Evolutionary conservation across 352 stramenopile species (phyloP).

Genomic region (Blastocystis sp.): DNA sequence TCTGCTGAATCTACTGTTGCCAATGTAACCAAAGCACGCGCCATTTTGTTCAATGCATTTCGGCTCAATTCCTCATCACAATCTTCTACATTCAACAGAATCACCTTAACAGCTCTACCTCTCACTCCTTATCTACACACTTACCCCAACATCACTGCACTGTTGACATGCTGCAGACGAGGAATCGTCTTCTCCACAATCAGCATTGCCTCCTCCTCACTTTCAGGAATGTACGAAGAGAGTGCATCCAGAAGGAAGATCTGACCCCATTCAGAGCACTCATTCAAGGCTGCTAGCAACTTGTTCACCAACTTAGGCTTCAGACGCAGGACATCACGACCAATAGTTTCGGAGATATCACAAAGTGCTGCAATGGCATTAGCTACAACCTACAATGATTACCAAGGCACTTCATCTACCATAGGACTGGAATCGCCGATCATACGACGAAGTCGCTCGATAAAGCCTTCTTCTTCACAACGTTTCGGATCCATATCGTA

Average conservation of each 20-base stretch:
- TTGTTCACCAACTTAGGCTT: slow-evolving; percentile 75
- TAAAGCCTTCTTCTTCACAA: slow-evolving; percentile 87
- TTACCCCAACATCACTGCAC: slow-evolving; percentile 85
- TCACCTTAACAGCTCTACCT: slow-evolving; percentile 84
- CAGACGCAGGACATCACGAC: slow-evolving; percentile 85
- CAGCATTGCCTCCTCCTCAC: slow-evolving; percentile 87
- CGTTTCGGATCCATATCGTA: slow-evolving; percentile 96
- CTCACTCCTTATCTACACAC: not conserved
- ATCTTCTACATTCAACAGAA: slow-evolving; percentile 81
- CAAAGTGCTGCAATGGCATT: slow-evolving; percentile 91
- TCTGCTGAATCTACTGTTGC: slow-evolving; percentile 86
- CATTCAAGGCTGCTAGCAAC: slow-evolving; percentile 91
- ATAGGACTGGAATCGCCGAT: slow-evolving; percentile 56
- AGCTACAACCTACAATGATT: slow-evolving; percentile 91
- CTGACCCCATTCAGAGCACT: slow-evolving; percentile 98
- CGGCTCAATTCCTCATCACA: slow-evolving; percentile 73
- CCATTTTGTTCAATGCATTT: slow-evolving; percentile 77
- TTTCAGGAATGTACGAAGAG: slow-evolving; percentile 80
- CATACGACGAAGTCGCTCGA: slow-evolving; percentile 69
- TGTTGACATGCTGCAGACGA: slow-evolving; percentile 93
- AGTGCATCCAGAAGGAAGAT: slow-evolving; percentile 93
- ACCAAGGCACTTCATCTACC: slow-evolving; percentile 20
- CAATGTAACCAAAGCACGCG: slow-evolving; percentile 91
- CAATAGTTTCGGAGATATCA: slow-evolving; percentile 91
- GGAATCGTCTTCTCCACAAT: slow-evolving; percentile 97